Evolutionary conservation across 1,139 yeast genomes (phyloP).

Genomic region (Debaryomyces singareniensis): DNA sequence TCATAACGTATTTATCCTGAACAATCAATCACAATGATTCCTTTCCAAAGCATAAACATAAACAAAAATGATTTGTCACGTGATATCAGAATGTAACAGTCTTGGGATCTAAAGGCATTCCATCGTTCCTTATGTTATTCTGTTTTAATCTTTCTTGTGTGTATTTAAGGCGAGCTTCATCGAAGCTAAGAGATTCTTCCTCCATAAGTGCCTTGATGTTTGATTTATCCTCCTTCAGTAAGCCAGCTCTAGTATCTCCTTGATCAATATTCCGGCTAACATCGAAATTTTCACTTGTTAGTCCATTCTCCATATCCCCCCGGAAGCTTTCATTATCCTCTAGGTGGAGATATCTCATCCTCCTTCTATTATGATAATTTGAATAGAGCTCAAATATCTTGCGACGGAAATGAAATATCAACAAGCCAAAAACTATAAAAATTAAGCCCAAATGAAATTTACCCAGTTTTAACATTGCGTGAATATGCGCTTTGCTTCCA

Average conservation of each 20-base stretch:
- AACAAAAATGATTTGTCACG: conserved; percentile 6
- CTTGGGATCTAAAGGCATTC: conserved; percentile 35
- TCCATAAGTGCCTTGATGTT: conserved; percentile 53
- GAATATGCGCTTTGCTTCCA: too few relatives aligned
- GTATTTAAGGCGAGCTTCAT: conserved; percentile 60
- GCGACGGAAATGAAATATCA: conserved; percentile 20
- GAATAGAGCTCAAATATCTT: conserved; percentile 18
- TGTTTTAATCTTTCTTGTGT: conserved; percentile 39
- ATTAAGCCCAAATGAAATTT: too few relatives aligned
- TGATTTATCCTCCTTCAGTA: conserved; percentile 48
- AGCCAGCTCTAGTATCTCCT: conserved; percentile 54
- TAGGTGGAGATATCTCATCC: conserved; percentile 15
- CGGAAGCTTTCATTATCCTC: conserved; percentile 31
- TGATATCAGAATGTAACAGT: conserved; percentile 25
- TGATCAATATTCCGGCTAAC: conserved; percentile 37
- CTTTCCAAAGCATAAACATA: conserved; percentile 5
- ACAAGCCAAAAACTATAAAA: conserved; percentile 4
- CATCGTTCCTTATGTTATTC: conserved; percentile 46
- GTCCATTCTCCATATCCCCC: conserved; percentile 60
- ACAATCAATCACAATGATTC: too few relatives aligned
- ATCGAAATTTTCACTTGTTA: conserved; percentile 56
- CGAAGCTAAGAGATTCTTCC: conserved; percentile 45
- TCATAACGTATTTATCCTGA: too few relatives aligned
- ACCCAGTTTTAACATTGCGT: too few relatives aligned
- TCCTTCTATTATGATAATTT: conserved; percentile 18